A percentile compares a stretch with the other conserved stretches of the same genome.
phyloP scores from a whole-genome alignment of 140 eudicot species.

The Erigeron philadelphicus region DNA sequence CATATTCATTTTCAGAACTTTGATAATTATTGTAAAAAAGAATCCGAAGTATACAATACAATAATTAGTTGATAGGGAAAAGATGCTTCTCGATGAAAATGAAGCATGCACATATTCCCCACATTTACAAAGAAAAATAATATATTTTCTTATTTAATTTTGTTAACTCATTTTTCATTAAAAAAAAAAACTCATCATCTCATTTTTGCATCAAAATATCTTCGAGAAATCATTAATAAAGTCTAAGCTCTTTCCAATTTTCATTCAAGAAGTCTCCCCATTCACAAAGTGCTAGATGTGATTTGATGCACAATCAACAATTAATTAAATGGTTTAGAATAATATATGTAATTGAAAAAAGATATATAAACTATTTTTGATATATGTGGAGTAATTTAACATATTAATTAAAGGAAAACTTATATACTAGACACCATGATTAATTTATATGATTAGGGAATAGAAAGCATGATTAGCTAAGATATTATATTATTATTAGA shows the following conservation, averaged over 20 bases:
- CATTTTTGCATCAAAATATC: no score
- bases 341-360: no score
- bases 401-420: neutral
- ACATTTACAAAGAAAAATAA: neutral
- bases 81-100: constrained; percentile 11
- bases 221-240: no score
- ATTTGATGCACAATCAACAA: no score
- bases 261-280: no score
- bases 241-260: no score
- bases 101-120: constrained; percentile 18
- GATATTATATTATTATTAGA: constrained; percentile 26
- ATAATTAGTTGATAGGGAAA: constrained; percentile 4
- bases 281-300: no score
- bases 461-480: constrained; percentile 31
- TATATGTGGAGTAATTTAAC: neutral
- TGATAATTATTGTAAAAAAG: constrained; percentile 4
- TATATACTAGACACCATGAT: constrained; percentile 8
- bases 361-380: no score
- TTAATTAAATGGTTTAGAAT: no score
- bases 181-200: no score
- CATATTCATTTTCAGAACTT: neutral
- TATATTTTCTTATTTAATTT: neutral
- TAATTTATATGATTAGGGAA: constrained; percentile 22
- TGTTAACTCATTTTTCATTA: no score
- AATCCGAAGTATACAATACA: constrained; percentile 26